Percentiles rank a stretch among this genome's conserved stretches.
Evolutionary conservation across 768 basidiomycete species (phyloP).

Genomic region (Crucibulum laeve): DNA sequence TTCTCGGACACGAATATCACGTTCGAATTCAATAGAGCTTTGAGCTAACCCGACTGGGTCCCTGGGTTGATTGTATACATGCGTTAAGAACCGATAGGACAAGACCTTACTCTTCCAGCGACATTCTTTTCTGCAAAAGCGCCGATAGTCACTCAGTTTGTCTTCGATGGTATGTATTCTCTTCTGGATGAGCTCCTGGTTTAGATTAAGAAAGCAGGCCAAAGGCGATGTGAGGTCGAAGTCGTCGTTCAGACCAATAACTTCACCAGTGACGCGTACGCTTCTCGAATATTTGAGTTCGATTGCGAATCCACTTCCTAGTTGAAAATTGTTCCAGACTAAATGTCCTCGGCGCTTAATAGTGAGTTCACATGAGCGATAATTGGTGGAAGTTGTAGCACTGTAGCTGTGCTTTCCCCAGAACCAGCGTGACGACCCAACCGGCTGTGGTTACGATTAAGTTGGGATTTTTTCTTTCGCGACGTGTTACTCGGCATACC

Average conservation of each 20-base stretch:
- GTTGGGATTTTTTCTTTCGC: constrained; percentile 1
- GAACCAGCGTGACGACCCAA: constrained; percentile 44
- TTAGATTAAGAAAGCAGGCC: constrained; percentile 58
- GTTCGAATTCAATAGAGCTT: constrained; percentile 43
- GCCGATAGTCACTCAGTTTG: constrained; percentile 47
- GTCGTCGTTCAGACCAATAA: constrained; percentile 63
- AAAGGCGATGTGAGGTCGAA: constrained; percentile 59
- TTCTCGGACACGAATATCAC: constrained; percentile 49
- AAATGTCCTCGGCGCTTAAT: constrained; percentile 53
- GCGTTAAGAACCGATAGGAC: constrained; percentile 57
- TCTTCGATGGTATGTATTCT: constrained; percentile 40
- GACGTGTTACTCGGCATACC: constrained; percentile 26
- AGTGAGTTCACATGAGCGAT: constrained; percentile 40
- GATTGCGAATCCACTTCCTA: constrained; percentile 69
- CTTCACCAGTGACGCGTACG: constrained; percentile 41
- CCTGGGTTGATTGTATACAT: constrained; percentile 55
- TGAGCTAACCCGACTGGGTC: constrained; percentile 38
- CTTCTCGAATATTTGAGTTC: constrained; percentile 51
- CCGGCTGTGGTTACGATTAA: constrained; percentile 32
- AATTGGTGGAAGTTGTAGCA: constrained; percentile 43
- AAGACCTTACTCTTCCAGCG: constrained; percentile 49
- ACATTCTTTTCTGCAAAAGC: constrained; percentile 42
- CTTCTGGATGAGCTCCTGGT: constrained; percentile 43
- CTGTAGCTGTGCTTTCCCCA: constrained; percentile 42
- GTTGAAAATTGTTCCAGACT: constrained; percentile 44